These are phyloP conservation scores for Ophiostoma fasciatum DNA, from an alignment of 2,329 filamentous ascomycete species.

Conservation along the genomic window DNA sequence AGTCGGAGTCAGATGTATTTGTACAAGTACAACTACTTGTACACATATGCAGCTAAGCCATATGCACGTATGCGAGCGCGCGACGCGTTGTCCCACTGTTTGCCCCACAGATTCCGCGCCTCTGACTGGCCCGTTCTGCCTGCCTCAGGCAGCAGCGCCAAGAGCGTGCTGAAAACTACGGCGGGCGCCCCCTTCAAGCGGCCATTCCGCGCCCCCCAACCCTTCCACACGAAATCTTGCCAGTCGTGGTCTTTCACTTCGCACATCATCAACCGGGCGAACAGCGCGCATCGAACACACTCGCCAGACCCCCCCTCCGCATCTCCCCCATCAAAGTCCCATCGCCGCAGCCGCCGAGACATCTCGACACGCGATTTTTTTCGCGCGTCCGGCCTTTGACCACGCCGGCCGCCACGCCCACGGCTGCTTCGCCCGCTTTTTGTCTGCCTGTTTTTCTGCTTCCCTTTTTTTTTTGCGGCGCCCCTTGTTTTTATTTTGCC, in stretches of 20 bases:
- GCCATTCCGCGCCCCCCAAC: conserved; percentile 29
- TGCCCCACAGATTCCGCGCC: no score
- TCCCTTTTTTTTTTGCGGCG: conserved; percentile 4
- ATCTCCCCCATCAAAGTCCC: conserved; percentile 44
- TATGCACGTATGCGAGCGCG: background rate
- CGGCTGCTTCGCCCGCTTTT: conserved; percentile 16
- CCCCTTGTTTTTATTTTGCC: background rate
- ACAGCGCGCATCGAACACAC: conserved; percentile 43
- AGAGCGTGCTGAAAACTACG: conserved; percentile 29
- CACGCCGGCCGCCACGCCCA: conserved; percentile 20
- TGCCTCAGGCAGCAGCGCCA: conserved; percentile 17
- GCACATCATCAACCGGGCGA: conserved; percentile 27
- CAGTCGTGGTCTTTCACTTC: conserved; percentile 34
- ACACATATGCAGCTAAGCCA: background rate
- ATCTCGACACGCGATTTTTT: conserved; percentile 38
- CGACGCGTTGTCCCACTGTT: background rate
- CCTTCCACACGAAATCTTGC: conserved; percentile 34
- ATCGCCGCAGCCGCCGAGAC: conserved; percentile 36
- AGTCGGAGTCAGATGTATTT: no score
- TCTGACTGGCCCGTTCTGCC: no score
- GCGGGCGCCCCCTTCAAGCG: conserved; percentile 15
- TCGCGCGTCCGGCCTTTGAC: conserved; percentile 28
- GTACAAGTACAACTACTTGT: no score
- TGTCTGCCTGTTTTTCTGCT: conserved; percentile 7
- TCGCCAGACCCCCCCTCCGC: conserved; percentile 43